phyloP scores from a whole-genome alignment of 2,329 filamentous ascomycete species.

The Colletotrichum scovillei region DNA sequence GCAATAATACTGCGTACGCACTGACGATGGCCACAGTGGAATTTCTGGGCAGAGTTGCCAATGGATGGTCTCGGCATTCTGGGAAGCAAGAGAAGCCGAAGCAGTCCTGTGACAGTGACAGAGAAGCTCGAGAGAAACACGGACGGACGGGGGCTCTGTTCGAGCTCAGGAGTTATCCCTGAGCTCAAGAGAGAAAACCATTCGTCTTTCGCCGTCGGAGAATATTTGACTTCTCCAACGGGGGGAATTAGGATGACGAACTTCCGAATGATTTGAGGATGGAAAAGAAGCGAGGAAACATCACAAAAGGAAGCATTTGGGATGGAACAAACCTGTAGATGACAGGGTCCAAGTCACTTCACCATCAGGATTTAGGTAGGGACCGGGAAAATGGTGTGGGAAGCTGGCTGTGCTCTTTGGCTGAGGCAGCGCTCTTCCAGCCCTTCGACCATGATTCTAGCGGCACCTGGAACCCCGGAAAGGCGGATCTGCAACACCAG shows the following conservation, averaged over 20 bases:
- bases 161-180: neutral
- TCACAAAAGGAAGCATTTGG: neutral
- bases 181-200: neutral
- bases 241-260: neutral
- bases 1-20: neutral
- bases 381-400: neutral
- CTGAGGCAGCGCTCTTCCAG: neutral
- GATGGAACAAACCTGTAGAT: neutral
- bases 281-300: neutral
- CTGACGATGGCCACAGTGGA: conserved; percentile 18
- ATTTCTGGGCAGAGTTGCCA: neutral
- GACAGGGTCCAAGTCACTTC: neutral
- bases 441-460: conserved; percentile 21
- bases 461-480: conserved; percentile 32
- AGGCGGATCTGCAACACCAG: conserved; percentile 30
- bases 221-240: neutral
- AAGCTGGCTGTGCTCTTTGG: neutral
- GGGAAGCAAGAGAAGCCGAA: conserved; percentile 50
- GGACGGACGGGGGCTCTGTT: conserved; percentile 37
- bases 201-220: neutral
- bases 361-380: no score
- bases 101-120: conserved; percentile 48
- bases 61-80: conserved; percentile 5
- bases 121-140: conserved; percentile 39
- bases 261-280: neutral